Evolutionary conservation across 305 asterid species (phyloP), one percentile per base, ranked within the genome.

Genomic region (Andrographis paniculata): DNA sequence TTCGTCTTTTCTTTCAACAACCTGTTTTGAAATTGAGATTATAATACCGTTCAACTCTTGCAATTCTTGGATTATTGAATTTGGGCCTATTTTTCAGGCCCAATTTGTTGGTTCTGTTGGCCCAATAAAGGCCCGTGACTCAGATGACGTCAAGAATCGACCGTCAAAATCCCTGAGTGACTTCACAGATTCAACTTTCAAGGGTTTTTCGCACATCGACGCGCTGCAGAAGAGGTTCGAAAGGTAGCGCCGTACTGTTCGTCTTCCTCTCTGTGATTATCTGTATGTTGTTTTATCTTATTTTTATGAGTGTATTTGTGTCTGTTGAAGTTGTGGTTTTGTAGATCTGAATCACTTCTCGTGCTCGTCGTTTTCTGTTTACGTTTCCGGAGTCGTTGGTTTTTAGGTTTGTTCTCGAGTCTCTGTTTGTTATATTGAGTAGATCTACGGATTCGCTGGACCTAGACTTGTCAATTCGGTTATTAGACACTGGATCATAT

Each of bases 361-460:
- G 22, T 23, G 23, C 10, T 52, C 16, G 41, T 30, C 30, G 52
- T 46, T 56, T 48, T 21, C 41, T 19, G 18, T 18, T 46, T 16
- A 45, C 37, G 45, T n/a, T n/a, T n/a, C n/a, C n/a, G 28, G 40
- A 17, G 17, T 27, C 33, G 24, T 47, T 53, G 40, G 14, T 38
- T 31, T 53, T 19, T 19, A 38, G 19, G 66, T 47, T 14, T 10
- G 49, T 45, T 17, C 45, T 19, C 31, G 50, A 52, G 28, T 61
- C 19, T 36, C 21, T 50, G 36, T 22, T 17, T 31, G 4, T 53
- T 42, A 13, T 16, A 17, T 59, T 52, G 14, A 12, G 24, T 52
- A 51, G 65, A 63, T 63, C 74, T 63, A 28, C 9, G 42, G 17
- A 21, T 46, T 54, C 28, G 30, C 20, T 24, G 6, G 36, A n/a